Evolutionary conservation across 768 basidiomycete species (phyloP), one percentile per base, ranked within the genome.

Genomic region (Termitomyces sp.): DNA sequence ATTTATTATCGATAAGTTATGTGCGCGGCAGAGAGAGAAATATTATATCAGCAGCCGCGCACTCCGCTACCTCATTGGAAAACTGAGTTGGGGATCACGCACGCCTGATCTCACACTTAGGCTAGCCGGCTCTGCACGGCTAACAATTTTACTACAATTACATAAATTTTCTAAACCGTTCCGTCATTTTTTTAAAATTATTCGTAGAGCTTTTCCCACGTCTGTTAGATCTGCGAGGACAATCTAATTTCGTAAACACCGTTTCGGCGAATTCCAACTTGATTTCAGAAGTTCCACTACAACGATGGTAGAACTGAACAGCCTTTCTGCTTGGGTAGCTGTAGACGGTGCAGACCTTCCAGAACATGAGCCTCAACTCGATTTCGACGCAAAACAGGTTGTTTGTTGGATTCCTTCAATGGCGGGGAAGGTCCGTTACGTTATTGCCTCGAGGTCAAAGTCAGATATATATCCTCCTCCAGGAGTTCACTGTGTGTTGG

Each of bases 401-500:
- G 26, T 40, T 16, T 52, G 54, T 26, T 60, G 59, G 54, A 43
- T 55, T 48, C 44, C 56, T 52, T 52, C 51, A 9, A 24, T 52
- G 44, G 43, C 20, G 33, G 43, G 28, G 33, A 57, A 57, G 56
- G 56, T 52, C 28, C 3, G 44, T 45, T 33, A 20, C 2, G 28
- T 14, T n/a, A 9, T 28, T 18, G 4, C 20, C 20, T 32, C 5
- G 13, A 32, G 16, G 14, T 28, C 8, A 5, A 9, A 20, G 14
- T 36, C n/a, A n/a, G 14, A 20, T 18, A 36, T 11, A 30, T 22
- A 40, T 48, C 13, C 5, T 26, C 38, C 7, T 24, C 5, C 44
- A 59, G 58, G 28, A 45, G 26, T 59, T 59, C 35, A 52, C 54
- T 30, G 54, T 59, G 3, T 54, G 54, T 43, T 59, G 58, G 58